Percentiles rank a stretch among this genome's conserved stretches.
Conservation (phyloP, 306 rosid genomes). For the Corylus americana region DNA sequence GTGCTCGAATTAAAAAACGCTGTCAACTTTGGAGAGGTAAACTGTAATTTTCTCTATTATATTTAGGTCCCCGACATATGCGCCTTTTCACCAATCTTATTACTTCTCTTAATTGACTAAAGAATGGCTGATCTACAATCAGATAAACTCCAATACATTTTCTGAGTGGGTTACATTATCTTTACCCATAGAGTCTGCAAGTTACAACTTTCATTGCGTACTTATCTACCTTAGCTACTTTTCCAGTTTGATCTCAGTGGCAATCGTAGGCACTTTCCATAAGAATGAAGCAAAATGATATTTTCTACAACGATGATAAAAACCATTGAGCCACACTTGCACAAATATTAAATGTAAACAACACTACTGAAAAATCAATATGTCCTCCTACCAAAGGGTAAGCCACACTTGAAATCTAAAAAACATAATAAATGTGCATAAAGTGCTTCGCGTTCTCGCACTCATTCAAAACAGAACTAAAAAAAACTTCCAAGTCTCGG, state of each 20-base stretch:
- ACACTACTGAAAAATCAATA: no score
- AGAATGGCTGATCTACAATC: not conserved
- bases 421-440: slow-evolving; percentile 1
- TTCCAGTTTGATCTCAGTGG: not conserved
- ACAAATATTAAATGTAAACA: no score
- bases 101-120: no score
- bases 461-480: slow-evolving; percentile 19
- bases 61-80: no score
- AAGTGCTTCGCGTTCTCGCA: slow-evolving; percentile 13
- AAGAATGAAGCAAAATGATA: no score
- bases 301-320: no score
- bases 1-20: no score
- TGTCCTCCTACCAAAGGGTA: not conserved
- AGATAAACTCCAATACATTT: not conserved
- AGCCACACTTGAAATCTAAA: not conserved
- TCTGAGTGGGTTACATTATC: no score
- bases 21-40: no score
- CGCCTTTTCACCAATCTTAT: not conserved
- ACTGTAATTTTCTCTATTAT: no score
- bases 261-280: not conserved
- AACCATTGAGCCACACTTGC: no score
- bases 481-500: not conserved
- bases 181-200: no score
- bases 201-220: not conserved
- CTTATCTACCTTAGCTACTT: not conserved